Percentiles rank a stretch among this genome's conserved stretches.
phyloP scores from a whole-genome alignment of 257 asterid species.

The Solanum sitiens region DNA sequence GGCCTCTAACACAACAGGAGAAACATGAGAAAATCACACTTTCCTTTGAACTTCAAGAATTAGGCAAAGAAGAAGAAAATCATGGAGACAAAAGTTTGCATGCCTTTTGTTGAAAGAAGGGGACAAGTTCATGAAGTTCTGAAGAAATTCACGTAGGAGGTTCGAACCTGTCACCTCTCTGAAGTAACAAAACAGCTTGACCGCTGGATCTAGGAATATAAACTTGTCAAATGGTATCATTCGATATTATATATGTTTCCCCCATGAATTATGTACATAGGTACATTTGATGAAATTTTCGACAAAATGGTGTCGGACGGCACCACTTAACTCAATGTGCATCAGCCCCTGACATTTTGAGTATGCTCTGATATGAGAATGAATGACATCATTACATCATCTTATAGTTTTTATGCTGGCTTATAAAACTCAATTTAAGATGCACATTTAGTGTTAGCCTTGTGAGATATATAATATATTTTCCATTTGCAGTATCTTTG shows the following conservation, averaged over 20 bases:
- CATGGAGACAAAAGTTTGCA: neutral
- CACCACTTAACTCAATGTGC: neutral
- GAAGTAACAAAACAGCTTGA: neutral
- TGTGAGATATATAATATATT: neutral
- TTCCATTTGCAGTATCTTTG: conserved; percentile 59
- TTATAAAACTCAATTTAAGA: neutral
- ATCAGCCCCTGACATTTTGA: neutral
- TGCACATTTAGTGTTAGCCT: neutral
- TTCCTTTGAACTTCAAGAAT: neutral
- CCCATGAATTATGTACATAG: neutral
- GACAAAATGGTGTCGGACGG: neutral
- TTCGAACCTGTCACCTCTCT: neutral
- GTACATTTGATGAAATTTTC: neutral
- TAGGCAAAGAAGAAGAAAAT: neutral
- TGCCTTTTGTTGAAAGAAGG: neutral
- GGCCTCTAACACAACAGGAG: neutral
- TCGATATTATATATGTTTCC: neutral
- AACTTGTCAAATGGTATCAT: neutral
- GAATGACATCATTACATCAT: neutral
- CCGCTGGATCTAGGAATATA: neutral
- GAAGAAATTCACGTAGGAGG: neutral
- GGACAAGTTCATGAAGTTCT: neutral
- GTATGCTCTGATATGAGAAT: neutral
- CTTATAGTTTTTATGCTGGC: neutral
- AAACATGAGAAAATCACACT: neutral